These are phyloP conservation scores for Bifiguratus adelaidae DNA, from an alignment of 192 early-diverging fungal species.

Conservation along the genomic window DNA sequence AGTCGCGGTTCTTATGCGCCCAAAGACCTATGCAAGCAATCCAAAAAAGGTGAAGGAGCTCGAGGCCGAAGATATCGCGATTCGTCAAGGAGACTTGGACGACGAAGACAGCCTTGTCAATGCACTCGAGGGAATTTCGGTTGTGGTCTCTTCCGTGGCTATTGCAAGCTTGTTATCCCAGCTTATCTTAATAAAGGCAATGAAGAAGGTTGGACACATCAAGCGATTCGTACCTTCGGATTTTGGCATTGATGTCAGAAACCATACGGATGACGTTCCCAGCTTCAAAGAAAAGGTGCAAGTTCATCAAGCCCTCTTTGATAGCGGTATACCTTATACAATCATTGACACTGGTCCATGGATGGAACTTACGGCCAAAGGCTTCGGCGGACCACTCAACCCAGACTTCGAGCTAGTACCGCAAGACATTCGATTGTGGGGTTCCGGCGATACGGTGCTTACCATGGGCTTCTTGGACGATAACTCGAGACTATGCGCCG, in stretches of 20 bases:
- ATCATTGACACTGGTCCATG: slow-evolving; percentile 4
- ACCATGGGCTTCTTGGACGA: background rate
- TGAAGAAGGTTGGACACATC: slow-evolving; percentile 4
- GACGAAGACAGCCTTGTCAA: background rate
- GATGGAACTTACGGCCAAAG: background rate
- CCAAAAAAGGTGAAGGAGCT: background rate
- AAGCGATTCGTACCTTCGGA: slow-evolving; percentile 6
- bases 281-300: background rate
- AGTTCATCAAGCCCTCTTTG: slow-evolving; percentile 1
- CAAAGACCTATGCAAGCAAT: background rate
- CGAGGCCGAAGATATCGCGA: background rate
- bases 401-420: no score
- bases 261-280: background rate
- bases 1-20: background rate
- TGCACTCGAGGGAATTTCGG: background rate
- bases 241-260: slow-evolving; percentile 2
- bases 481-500: background rate
- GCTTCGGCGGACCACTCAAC: background rate
- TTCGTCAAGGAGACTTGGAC: background rate
- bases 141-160: background rate
- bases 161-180: background rate
- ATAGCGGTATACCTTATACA: background rate
- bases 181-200: background rate
- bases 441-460: background rate
- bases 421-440: background rate